Conservation (phyloP, 2,329 filamentous ascomycete genomes). For the Ceratocystis cubensis region DNA sequence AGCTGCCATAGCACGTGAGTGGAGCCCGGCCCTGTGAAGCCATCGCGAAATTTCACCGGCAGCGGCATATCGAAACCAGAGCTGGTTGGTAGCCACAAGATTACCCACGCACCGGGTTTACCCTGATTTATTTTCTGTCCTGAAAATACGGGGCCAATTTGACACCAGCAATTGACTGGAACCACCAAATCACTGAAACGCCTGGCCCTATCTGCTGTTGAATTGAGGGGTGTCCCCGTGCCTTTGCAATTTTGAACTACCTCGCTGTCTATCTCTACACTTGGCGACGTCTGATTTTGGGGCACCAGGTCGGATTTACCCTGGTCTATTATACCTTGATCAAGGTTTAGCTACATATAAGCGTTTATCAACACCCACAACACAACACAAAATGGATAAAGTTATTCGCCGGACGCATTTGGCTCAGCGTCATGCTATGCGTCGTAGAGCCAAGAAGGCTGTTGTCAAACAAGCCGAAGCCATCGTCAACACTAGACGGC, state of each 20-base stretch:
- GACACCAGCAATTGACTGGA: neutral
- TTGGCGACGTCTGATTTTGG: neutral
- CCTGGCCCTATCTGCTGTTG: neutral
- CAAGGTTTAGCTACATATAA: constrained; percentile 9
- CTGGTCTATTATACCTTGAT: neutral
- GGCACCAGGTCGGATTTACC: neutral
- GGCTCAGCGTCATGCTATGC: constrained; percentile 51
- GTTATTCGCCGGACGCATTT: constrained; percentile 53
- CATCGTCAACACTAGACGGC: constrained; percentile 27
- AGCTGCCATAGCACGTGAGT: constrained; percentile 19
- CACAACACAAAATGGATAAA: constrained; percentile 49
- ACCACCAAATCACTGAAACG: neutral
- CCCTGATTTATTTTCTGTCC: neutral
- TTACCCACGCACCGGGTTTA: constrained; percentile 14
- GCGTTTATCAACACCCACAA: constrained; percentile 3
- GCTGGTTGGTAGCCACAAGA: constrained; percentile 1
- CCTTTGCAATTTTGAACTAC: neutral
- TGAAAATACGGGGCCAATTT: neutral
- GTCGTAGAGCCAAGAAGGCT: constrained; percentile 32
- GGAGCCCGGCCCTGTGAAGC: constrained; percentile 15
- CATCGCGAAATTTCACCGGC: constrained; percentile 20
- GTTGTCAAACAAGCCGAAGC: constrained; percentile 27
- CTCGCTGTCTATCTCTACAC: neutral
- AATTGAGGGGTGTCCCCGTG: neutral
- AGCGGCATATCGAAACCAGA: neutral